Conservation (phyloP, 805 yeast genomes). For the Myxozyma monticola region DNA sequence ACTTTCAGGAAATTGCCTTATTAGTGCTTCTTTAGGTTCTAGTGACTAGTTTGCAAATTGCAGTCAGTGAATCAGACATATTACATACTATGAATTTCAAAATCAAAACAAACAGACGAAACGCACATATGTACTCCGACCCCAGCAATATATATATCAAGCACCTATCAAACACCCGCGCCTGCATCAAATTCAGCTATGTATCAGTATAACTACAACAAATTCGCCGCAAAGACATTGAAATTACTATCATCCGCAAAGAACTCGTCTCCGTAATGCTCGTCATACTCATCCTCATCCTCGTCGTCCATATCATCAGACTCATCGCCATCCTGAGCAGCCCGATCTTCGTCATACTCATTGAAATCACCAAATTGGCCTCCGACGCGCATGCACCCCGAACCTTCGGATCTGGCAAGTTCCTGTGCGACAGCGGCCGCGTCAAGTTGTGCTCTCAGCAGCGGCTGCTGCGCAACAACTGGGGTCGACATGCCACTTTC, state of each 20-base stretch:
- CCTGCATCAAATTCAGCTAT: no score
- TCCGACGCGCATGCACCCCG: no score
- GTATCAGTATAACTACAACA: no score
- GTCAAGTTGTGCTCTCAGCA: background rate
- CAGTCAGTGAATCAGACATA: no score
- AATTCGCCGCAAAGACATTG: constrained; percentile 15
- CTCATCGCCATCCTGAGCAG: background rate
- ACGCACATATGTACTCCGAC: no score
- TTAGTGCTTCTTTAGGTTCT: no score
- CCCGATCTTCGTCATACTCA: background rate
- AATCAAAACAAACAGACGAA: no score
- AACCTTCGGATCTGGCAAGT: constrained; percentile 1
- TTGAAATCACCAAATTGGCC: background rate
- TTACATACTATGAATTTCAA: no score
- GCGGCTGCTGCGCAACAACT: background rate
- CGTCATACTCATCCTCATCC: constrained; percentile 12
- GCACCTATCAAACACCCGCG: no score
- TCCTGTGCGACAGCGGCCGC: constrained; percentile 1
- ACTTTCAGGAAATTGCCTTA: no score
- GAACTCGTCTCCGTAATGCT: constrained; percentile 21
- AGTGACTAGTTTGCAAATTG: no score
- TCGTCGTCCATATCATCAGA: constrained; percentile 6
- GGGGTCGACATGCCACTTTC: background rate
- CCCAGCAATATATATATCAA: no score
- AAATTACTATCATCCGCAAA: constrained; percentile 27